phyloP scores from a whole-genome alignment of 768 basidiomycete species.

The Trametes meyenii region DNA sequence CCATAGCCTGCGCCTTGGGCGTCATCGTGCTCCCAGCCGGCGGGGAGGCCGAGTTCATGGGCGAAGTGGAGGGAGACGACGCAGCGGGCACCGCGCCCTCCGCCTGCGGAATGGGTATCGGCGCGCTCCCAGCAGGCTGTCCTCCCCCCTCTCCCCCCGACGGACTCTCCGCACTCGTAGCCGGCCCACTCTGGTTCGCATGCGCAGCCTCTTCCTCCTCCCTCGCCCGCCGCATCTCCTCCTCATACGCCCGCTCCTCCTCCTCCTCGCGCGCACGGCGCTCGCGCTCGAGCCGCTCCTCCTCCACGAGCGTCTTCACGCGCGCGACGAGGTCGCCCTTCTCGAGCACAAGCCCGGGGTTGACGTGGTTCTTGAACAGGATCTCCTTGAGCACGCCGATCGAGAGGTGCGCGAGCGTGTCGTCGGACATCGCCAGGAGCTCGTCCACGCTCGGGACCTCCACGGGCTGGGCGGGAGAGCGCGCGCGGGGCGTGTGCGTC shows the following conservation, averaged over 20 bases:
- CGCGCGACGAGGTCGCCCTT: slow-evolving; percentile 82
- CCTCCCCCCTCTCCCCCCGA: background rate
- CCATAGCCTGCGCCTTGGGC: slow-evolving; percentile 43
- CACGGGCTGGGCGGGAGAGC: slow-evolving; percentile 31
- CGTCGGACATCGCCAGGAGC: slow-evolving; percentile 62
- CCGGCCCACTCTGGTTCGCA: background rate
- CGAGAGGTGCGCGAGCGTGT: slow-evolving; percentile 60
- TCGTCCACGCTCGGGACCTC: slow-evolving; percentile 63
- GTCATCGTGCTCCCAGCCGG: slow-evolving; percentile 36
- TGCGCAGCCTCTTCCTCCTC: slow-evolving; percentile 13
- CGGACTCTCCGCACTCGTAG: background rate
- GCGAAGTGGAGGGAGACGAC: slow-evolving; percentile 20
- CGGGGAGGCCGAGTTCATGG: slow-evolving; percentile 26
- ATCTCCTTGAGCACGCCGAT: slow-evolving; percentile 78
- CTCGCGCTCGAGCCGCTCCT: slow-evolving; percentile 34
- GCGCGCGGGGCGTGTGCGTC: slow-evolving; percentile 6
- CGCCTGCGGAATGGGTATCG: background rate
- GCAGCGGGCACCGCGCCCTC: background rate
- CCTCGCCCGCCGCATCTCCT: slow-evolving; percentile 26
- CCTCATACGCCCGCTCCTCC: slow-evolving; percentile 25
- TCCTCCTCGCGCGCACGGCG: slow-evolving; percentile 33
- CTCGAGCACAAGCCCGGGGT: slow-evolving; percentile 72
- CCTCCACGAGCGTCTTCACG: slow-evolving; percentile 64
- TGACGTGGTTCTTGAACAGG: slow-evolving; percentile 77
- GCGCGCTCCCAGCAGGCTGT: background rate